These are phyloP conservation scores for Daedaleopsis nitida DNA, from an alignment of 768 basidiomycete species.

Conservation along the genomic window DNA sequence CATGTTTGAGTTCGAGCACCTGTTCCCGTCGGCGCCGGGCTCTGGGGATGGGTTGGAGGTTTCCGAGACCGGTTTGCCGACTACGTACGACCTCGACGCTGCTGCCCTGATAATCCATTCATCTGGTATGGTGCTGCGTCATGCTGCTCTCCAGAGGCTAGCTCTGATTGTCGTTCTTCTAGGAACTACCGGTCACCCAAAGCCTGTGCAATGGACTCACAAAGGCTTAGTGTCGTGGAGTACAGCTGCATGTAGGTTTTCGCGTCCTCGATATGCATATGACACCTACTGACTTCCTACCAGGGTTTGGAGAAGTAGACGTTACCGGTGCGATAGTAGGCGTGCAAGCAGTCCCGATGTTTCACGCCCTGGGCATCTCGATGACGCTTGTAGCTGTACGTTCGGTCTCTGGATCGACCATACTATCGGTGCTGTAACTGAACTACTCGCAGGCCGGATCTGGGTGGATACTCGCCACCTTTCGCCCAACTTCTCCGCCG, in stretches of 20 bases:
- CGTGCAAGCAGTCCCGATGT: not conserved
- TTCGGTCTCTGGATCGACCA: not conserved
- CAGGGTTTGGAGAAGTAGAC: not conserved
- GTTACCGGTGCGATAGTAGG: not conserved
- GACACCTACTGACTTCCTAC: not conserved
- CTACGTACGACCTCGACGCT: not conserved
- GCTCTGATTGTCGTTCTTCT: not conserved
- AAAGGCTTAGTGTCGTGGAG: not conserved
- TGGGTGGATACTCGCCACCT: slow-evolving; percentile 23
- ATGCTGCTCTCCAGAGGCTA: not conserved
- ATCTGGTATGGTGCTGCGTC: not conserved
- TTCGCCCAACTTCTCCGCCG: slow-evolving; percentile 22
- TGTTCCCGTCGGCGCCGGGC: not conserved
- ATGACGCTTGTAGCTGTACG: not conserved
- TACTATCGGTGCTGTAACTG: not conserved
- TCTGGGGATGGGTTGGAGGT: not conserved
- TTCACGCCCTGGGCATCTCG: not conserved
- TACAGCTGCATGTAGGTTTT: not conserved
- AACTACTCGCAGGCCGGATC: not conserved
- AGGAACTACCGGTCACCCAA: not conserved
- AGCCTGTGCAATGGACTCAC: not conserved
- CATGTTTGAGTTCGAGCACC: not conserved
- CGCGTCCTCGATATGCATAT: not conserved
- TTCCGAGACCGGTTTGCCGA: not conserved
- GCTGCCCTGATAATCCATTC: slow-evolving; percentile 3